Conservation (phyloP, 164 flowering plant species). For the Macadamia integrifolia region DNA sequence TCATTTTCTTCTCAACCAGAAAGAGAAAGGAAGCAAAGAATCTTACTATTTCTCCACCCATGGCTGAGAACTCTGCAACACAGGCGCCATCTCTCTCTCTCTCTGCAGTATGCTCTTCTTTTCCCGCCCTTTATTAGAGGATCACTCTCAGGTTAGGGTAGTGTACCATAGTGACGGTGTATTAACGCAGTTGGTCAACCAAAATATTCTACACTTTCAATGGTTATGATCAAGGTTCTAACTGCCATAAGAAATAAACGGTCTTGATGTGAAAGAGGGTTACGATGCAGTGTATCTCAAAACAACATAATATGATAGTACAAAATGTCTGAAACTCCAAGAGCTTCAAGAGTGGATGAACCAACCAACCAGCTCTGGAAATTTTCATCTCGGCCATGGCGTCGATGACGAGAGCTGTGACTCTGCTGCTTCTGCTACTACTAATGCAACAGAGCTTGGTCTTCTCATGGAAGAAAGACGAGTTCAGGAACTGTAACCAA, state of each 20-base stretch:
- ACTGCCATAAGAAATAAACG: no score
- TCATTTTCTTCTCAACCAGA: not conserved
- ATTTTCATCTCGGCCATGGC: slow-evolving; percentile 4
- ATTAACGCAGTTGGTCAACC: no score
- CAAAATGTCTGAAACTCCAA: no score
- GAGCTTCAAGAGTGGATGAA: no score
- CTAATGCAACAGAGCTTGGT: slow-evolving; percentile 29
- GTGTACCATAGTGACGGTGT: no score
- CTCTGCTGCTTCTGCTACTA: slow-evolving; percentile 16
- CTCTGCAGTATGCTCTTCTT: not conserved
- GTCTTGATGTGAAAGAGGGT: no score
- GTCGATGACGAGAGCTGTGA: slow-evolving; percentile 3
- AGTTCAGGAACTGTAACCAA: slow-evolving; percentile 91
- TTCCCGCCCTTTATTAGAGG: not conserved
- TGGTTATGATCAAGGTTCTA: no score
- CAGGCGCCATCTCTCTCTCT: slow-evolving; percentile 57
- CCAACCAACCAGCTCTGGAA: not conserved
- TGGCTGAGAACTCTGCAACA: slow-evolving; percentile 77
- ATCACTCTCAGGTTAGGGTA: no score
- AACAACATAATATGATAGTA: no score
- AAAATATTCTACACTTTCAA: no score
- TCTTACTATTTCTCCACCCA: slow-evolving; percentile 98
- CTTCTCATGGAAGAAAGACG: slow-evolving; percentile 85
- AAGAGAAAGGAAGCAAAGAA: not conserved
- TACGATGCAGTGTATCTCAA: no score